phyloP scores from a whole-genome alignment of 2,329 filamentous ascomycete species.

The Daldinia sp. region DNA sequence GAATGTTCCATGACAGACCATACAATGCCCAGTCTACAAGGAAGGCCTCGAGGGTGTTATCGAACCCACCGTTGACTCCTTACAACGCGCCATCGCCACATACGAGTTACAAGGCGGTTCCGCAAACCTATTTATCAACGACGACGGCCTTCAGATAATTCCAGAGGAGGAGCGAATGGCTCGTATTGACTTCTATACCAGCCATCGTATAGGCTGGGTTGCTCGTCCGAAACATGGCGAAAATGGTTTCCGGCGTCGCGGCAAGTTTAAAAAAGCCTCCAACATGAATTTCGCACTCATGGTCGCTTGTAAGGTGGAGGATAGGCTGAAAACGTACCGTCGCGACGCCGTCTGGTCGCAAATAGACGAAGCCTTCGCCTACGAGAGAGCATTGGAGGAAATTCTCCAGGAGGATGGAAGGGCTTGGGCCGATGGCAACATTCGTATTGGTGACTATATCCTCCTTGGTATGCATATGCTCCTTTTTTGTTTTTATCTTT shows the following conservation, averaged over 20 bases:
- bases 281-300: conserved; percentile 79
- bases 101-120: conserved; percentile 82
- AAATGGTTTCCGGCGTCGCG: conserved; percentile 63
- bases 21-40: conserved; percentile 90
- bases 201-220: conserved; percentile 75
- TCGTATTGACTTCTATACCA: conserved; percentile 73
- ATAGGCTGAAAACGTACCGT: conserved; percentile 57
- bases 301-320: conserved; percentile 69
- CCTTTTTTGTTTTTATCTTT: background rate
- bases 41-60: conserved; percentile 81
- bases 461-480: conserved; percentile 57
- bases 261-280: conserved; percentile 77
- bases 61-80: conserved; percentile 76
- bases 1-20: conserved; percentile 60
- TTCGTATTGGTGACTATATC: conserved; percentile 70
- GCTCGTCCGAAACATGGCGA: conserved; percentile 71
- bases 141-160: conserved; percentile 76
- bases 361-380: conserved; percentile 58
- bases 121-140: conserved; percentile 79
- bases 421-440: conserved; percentile 68
- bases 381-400: conserved; percentile 57
- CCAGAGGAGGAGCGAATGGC: conserved; percentile 67
- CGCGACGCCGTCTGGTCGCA: conserved; percentile 54
- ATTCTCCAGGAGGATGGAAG: conserved; percentile 62
- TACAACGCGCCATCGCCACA: conserved; percentile 79